Base-by-base conservation (phyloP, 1,284 basidiomycete genomes). In the Pterula multifida region DNA sequence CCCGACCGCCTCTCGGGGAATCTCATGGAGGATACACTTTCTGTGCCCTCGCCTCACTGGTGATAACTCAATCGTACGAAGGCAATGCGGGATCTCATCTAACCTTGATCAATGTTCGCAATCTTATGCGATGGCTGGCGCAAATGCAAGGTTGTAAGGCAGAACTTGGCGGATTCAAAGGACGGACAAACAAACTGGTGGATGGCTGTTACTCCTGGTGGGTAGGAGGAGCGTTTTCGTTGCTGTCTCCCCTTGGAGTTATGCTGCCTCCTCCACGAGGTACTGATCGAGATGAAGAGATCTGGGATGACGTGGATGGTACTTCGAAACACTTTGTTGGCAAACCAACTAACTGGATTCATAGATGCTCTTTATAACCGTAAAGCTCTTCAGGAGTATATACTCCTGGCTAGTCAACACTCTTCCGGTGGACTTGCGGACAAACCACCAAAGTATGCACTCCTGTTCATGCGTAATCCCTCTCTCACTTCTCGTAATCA, bases 121-220 rank as follows among this genome's bases (percentile, higher is more conserved):
- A 68, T 1, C 71, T 95, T 0, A 61, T 91, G 21, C 70, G 94
- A 1, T 98, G 95, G 95, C 75, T 86, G 0, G 80, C 78, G 0
- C 72, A 84, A 47, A 87, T 96, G 82, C 96, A 99, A 63, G 93
- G 92, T 0, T 65, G 60, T 0, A 81, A 83, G 23, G 75, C 78
- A 23, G 95, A 98, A 60, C 74, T 92, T 2, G 94, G 93, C 2
- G 96, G 95, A 0, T 98, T 98, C 68, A 78, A 79, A 45, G 96
- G 96, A 0, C 73, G 96, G 42, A 91, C 90, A 53, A 99, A 98
- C 65, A 99, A 99, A 67, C 78, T 99, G 12, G 95, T 99, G 0
- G 96, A 99, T 61, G 96, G 95, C 2, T 99, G 96, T 67, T 99
- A 98, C 65, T 85, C 89, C 26, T 98, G 96, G 96, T 98, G 93